Conservation (phyloP, 257 asterid species). For the Euphrasia confusa region DNA sequence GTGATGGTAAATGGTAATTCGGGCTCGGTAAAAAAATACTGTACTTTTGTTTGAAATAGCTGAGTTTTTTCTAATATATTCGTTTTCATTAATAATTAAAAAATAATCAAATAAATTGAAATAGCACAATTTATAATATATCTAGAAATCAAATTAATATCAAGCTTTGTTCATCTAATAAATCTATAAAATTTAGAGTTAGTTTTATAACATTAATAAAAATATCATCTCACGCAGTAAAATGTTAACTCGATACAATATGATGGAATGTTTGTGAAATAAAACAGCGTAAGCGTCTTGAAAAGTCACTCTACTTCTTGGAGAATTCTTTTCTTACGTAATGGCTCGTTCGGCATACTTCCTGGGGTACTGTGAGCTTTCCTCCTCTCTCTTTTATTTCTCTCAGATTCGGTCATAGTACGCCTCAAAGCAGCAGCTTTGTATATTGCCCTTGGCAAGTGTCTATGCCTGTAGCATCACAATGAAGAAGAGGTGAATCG, state of each 20-base stretch:
- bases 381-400: slow-evolving; percentile 68
- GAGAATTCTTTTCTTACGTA: slow-evolving; percentile 67
- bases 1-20: neutral
- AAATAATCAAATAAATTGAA: too few species aligned
- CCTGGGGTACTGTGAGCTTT: slow-evolving; percentile 94
- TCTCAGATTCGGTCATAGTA: slow-evolving; percentile 49
- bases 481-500: neutral
- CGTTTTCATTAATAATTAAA: too few species aligned
- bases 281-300: neutral
- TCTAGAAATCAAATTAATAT: too few species aligned
- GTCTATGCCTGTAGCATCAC: slow-evolving; percentile 67
- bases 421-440: slow-evolving; percentile 68
- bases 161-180: too few species aligned
- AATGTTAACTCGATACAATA: neutral
- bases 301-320: slow-evolving; percentile 59
- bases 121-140: too few species aligned
- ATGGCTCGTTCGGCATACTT: slow-evolving; percentile 44
- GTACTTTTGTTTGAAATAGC: too few species aligned
- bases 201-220: too few species aligned
- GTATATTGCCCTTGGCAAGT: slow-evolving; percentile 79
- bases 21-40: neutral
- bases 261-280: neutral
- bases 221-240: neutral
- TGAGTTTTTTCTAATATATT: too few species aligned
- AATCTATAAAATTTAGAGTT: too few species aligned